Evolutionary conservation across 2,329 filamentous ascomycete genomes (phyloP).

Genomic region (Paecilomyces formosus): DNA sequence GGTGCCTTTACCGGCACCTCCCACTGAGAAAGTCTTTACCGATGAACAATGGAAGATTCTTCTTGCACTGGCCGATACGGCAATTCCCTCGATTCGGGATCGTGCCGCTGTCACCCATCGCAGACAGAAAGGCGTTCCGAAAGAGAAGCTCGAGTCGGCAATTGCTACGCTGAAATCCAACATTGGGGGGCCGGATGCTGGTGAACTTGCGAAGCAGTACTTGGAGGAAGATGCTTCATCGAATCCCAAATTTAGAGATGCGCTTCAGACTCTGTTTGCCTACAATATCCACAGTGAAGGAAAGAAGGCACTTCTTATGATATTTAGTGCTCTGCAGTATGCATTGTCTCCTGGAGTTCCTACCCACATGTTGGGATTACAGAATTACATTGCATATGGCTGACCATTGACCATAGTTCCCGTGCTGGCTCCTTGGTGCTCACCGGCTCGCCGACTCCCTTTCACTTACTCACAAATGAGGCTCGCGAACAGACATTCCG

Average conservation of each 20-base stretch:
- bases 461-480: slow-evolving; percentile 47
- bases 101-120: slow-evolving; percentile 24
- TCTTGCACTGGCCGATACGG: slow-evolving; percentile 49
- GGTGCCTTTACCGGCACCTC: slow-evolving; percentile 41
- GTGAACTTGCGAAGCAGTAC: slow-evolving; percentile 35
- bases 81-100: slow-evolving; percentile 47
- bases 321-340: slow-evolving; percentile 49
- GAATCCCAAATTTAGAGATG: slow-evolving; percentile 43
- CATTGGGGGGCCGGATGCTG: slow-evolving; percentile 24
- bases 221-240: slow-evolving; percentile 42
- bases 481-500: slow-evolving; percentile 48
- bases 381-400: not conserved
- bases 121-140: slow-evolving; percentile 29
- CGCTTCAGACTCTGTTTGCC: slow-evolving; percentile 41
- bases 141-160: slow-evolving; percentile 31
- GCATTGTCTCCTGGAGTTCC: slow-evolving; percentile 6
- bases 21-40: slow-evolving; percentile 43
- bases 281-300: slow-evolving; percentile 42
- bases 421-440: slow-evolving; percentile 49
- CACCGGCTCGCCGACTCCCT: slow-evolving; percentile 49
- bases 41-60: slow-evolving; percentile 53
- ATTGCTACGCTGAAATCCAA: slow-evolving; percentile 9
- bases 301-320: slow-evolving; percentile 42
- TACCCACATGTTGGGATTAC: not conserved
- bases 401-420: slow-evolving; percentile 29